Evolutionary conservation across 306 rosid genomes (phyloP), one percentile per base, ranked within the genome.

Genomic region (Hylodesmum podocarpum): DNA sequence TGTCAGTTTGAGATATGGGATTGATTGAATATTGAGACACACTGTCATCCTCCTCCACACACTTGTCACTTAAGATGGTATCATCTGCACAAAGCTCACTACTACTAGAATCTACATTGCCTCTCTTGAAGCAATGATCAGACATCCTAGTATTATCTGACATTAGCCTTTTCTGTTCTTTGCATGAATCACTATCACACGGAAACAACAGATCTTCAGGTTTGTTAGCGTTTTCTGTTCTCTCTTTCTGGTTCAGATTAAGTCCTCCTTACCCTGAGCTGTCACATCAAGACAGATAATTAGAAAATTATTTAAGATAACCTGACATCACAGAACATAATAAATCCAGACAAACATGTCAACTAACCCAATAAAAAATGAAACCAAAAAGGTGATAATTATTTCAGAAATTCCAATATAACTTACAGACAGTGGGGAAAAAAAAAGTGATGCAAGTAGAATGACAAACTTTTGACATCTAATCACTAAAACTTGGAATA

Each of bases 181-280:
- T 70, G 55, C 66, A 74, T 6, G 82, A 67, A 57, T 77, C 86
- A 39, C 73, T 61, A 40, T 85, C 82, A 50, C 69, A 46, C 33
- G 88, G 67, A 83, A 86, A 72, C 66, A 85, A 80, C 70, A 75
- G 62, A 72, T 75, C 89, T 68, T 81, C 87, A 71, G 84, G 78
- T 40, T 76, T 58, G 62, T 82, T 67, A 68, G 95, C 82, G 50
- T 90, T 90, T 83, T 85, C 90, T 81, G 85, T 85, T 73, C 53
- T 70, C 69, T 62, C 69, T 62, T 65, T 79, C 79, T 50, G 76
- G 37, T 80, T 77, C 72, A 73, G 50, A 66, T 80, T 57, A 79
- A 43, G 44, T 47, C 46, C 37, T 76, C 76, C 81, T 80, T 76
- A 66, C 73, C 82, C 15, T 27, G 25, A 66, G 86, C 91, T 88